Evolutionary conservation across 1,284 basidiomycete species (phyloP).

Genomic region (Trichosporon ovoides): DNA sequence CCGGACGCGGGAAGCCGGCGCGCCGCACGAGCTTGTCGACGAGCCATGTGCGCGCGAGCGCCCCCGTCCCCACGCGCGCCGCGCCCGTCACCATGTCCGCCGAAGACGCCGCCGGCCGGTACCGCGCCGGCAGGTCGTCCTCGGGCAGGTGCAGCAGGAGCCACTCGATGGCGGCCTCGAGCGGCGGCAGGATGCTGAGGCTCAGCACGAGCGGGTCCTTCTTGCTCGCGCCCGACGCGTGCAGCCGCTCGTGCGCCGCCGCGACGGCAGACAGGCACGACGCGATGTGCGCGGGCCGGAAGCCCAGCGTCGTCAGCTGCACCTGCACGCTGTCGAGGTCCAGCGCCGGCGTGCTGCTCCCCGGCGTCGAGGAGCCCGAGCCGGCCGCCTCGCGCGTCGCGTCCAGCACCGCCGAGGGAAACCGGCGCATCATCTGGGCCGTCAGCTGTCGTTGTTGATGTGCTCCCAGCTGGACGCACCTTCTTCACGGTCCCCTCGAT

Average conservation of each 20-base stretch:
- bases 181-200: constrained; percentile 53
- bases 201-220: constrained; percentile 46
- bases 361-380: constrained; percentile 19
- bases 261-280: constrained; percentile 41
- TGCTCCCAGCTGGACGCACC: too few relatives aligned
- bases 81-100: constrained; percentile 55
- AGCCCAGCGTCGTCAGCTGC: constrained; percentile 48
- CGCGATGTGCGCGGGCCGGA: constrained; percentile 49
- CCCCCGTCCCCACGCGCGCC: constrained; percentile 50
- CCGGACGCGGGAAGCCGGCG: constrained; percentile 72
- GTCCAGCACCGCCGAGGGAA: constrained; percentile 47
- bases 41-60: constrained; percentile 72
- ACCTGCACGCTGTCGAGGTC: constrained; percentile 31
- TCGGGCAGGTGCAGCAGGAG: constrained; percentile 54
- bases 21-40: constrained; percentile 75
- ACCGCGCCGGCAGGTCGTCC: constrained; percentile 53
- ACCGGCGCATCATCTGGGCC: constrained; percentile 49
- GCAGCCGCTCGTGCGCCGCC: constrained; percentile 39
- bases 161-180: constrained; percentile 54
- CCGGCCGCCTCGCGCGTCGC: constrained; percentile 41
- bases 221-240: constrained; percentile 19
- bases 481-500: constrained; percentile 79
- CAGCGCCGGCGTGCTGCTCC: constrained; percentile 17
- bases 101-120: constrained; percentile 67
- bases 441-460: too few relatives aligned